phyloP scores from a whole-genome alignment of 2,329 filamentous ascomycete species.

The Oidium heveae region DNA sequence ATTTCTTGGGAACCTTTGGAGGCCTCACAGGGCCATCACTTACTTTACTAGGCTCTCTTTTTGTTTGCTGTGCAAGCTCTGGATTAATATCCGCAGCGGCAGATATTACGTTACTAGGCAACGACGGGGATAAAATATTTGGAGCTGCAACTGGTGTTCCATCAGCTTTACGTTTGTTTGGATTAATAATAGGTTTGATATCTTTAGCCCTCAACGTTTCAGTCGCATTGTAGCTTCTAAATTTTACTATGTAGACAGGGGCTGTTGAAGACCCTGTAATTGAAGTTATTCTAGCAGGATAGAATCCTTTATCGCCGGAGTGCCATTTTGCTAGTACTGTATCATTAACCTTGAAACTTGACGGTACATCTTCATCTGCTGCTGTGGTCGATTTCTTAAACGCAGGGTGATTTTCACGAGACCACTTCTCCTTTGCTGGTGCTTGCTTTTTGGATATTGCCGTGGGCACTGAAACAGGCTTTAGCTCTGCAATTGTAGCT shows the following conservation, averaged over 20 bases:
- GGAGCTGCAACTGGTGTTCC: slow-evolving; percentile 28
- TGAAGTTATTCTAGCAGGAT: slow-evolving; percentile 75
- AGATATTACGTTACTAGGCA: slow-evolving; percentile 15
- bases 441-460: slow-evolving; percentile 19
- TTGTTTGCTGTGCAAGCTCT: slow-evolving; percentile 34
- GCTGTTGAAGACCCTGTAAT: slow-evolving; percentile 81
- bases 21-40: slow-evolving; percentile 31
- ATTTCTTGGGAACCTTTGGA: slow-evolving; percentile 58
- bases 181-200: slow-evolving; percentile 51
- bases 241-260: slow-evolving; percentile 83
- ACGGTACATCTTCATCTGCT: slow-evolving; percentile 24
- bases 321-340: slow-evolving; percentile 75
- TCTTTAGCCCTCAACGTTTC: slow-evolving; percentile 65
- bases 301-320: slow-evolving; percentile 71
- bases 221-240: slow-evolving; percentile 70
- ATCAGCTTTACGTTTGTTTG: slow-evolving; percentile 69
- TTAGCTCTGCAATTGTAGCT: slow-evolving; percentile 58
- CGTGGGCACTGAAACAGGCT: slow-evolving; percentile 24
- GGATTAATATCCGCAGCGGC: slow-evolving; percentile 31
- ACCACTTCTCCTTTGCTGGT: slow-evolving; percentile 47
- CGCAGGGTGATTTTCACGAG: slow-evolving; percentile 55
- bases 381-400: slow-evolving; percentile 32
- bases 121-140: slow-evolving; percentile 19
- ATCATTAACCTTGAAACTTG: slow-evolving; percentile 65
- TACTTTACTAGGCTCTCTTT: slow-evolving; percentile 36